These are phyloP conservation scores for Skeletonema tropicum DNA, from an alignment of 108 stramenopile genomes.

Conservation along the genomic window DNA sequence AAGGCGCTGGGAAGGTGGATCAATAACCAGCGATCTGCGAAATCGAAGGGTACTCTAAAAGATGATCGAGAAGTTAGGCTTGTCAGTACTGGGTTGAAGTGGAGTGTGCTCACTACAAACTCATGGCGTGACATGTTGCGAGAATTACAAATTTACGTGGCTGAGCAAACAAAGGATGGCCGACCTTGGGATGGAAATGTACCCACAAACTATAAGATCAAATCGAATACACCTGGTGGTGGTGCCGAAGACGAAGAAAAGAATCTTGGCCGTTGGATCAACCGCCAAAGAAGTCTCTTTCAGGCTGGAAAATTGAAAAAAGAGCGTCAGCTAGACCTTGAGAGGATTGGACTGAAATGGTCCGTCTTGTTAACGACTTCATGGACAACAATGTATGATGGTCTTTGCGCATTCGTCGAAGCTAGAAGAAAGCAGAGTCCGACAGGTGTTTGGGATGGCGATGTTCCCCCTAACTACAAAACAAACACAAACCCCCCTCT, in stretches of 20 bases:
- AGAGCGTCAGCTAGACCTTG: slow-evolving; percentile 76
- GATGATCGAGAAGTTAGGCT: slow-evolving; percentile 79
- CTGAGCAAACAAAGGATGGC: slow-evolving; percentile 60
- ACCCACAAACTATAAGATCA: slow-evolving; percentile 84
- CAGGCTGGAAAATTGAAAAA: slow-evolving; percentile 82
- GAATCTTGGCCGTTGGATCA: slow-evolving; percentile 89
- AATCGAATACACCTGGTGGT: slow-evolving; percentile 35
- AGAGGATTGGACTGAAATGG: slow-evolving; percentile 86
- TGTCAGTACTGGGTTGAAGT: slow-evolving; percentile 81
- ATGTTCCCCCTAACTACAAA: slow-evolving; percentile 80
- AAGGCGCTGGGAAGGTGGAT: slow-evolving; percentile 90
- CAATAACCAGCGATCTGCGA: slow-evolving; percentile 88
- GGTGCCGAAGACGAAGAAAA: slow-evolving; percentile 67
- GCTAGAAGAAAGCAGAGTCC: slow-evolving; percentile 49
- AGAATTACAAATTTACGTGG: slow-evolving; percentile 81
- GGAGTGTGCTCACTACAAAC: slow-evolving; percentile 91
- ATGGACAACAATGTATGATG: slow-evolving; percentile 85
- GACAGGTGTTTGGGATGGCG: slow-evolving; percentile 78
- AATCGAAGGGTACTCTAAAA: slow-evolving; percentile 79
- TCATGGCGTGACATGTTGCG: slow-evolving; percentile 86
- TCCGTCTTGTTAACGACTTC: slow-evolving; percentile 83
- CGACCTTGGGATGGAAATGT: slow-evolving; percentile 76
- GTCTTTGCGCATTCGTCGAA: slow-evolving; percentile 67
- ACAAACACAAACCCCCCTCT: slow-evolving; percentile 71
- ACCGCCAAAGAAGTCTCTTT: slow-evolving; percentile 84